Base-by-base conservation (phyloP, 148 eudicot genomes). In the Pharnaceum exiguum region DNA sequence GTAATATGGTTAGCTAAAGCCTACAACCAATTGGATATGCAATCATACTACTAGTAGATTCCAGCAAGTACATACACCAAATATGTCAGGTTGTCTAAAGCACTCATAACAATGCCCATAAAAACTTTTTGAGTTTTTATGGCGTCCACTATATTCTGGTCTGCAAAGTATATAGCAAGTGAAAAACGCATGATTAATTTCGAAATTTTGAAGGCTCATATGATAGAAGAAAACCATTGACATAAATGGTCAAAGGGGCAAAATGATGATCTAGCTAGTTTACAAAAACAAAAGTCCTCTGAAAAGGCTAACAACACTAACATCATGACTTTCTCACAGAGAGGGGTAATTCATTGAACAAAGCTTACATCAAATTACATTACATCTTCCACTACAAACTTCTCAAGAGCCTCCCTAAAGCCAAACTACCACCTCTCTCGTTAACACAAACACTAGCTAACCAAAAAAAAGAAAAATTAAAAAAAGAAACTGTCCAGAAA, bases 291-390 rank as follows among this genome's bases (percentile, higher is more conserved):
- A 39, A 57, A 57, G 49, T 15, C 11, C 31, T 28, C 44, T n/a
- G 8, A 55, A 21, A 43, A 57, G 39, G 62, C 49, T 16, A 58
- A 40, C 61, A 57, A 17, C 51, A 43, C 56, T 51, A n/a, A n/a
- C n/a, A n/a, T n/a, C n/a, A n/a, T n/a, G n/a, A n/a, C n/a, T 59
- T 59, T 59, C 37, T 43, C 44, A 47, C 49, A 67, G 36, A 24
- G 31, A 52, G 19, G 40, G 49, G 30, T 63, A 51, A 63, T 47
- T 5, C 18, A 18, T 52, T 54, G 22, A 68, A 48, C 70, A 60
- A 68, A 67, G 55, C 49, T 36, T 46, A 33, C 67, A 54, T n/a
- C n/a, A n/a, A n/a, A n/a, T 55, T 52, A 54, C 66, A 60, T 62
- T 36, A 49, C 53, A 47, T 44, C 52, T 35, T 39, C 23, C 29